Conservation (phyloP, 2,329 filamentous ascomycete genomes). For the Ceratocystis cubensis region DNA sequence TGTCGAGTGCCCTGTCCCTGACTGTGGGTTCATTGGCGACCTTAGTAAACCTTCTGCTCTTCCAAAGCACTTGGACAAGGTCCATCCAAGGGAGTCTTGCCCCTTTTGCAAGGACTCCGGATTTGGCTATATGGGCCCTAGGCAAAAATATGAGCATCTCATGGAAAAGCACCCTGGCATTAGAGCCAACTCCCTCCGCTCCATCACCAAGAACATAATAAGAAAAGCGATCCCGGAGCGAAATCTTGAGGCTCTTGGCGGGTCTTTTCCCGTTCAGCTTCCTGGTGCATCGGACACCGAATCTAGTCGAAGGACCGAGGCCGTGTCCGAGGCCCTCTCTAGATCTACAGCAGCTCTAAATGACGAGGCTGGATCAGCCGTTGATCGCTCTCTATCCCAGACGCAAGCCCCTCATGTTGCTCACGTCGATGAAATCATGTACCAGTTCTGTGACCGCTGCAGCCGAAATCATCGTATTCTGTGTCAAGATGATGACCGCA, state of each 20-base stretch:
- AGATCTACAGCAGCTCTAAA: background rate
- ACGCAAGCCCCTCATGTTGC: background rate
- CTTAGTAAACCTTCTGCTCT: background rate
- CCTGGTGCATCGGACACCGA: background rate
- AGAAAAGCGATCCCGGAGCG: background rate
- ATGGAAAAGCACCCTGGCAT: background rate
- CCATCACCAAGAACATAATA: background rate
- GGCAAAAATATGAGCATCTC: constrained; percentile 3
- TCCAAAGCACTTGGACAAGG: constrained; percentile 12
- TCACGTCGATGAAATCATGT: constrained; percentile 21
- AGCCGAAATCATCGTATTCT: constrained; percentile 23
- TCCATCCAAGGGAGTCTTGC: constrained; percentile 12
- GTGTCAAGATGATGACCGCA: constrained; percentile 20
- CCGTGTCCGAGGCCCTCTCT: background rate
- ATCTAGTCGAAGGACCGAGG: background rate
- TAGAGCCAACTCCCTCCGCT: background rate
- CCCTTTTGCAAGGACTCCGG: constrained; percentile 2
- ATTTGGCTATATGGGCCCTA: constrained; percentile 9
- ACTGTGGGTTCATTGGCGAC: constrained; percentile 14
- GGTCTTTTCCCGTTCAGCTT: background rate
- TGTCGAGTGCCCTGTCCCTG: constrained; percentile 14
- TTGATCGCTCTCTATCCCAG: constrained; percentile 12
- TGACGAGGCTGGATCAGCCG: background rate
- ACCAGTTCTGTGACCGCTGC: constrained; percentile 24
- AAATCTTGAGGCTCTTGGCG: background rate